Base-by-base conservation (phyloP, 805 yeast genomes). In the Wickerhamiella alocasiicola region DNA sequence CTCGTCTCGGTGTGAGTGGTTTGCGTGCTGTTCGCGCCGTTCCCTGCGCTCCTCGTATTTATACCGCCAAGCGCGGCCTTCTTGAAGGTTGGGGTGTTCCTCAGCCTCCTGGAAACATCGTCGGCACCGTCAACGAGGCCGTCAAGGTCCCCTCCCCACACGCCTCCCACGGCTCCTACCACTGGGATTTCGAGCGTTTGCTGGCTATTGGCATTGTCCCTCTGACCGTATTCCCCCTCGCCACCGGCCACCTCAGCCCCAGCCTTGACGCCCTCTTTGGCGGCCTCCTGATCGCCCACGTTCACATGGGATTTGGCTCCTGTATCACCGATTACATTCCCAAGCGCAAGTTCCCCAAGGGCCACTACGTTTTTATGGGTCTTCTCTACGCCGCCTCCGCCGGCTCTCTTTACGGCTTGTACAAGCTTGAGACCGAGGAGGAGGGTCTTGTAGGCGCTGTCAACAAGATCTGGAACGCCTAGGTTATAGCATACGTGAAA, bases 321-420 rank as follows among this genome's bases (percentile, higher is more conserved):
- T 88, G 96, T 67, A 85, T 91, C 55, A 78, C 78, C 45, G 98
- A 88, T 63, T 91, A 88, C 64, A 78, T 88, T 42, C 96, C 95
- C 31, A 63, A 67, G 56, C 73, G 98, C 59, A 82, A 78, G 18
- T 91, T 78, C 61, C 95, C 95, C 27, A 60, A 67, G 31, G 74
- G 81, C 70, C 79, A 83, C 63, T 68, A 69, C 46, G 64, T 71
- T 28, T 87, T 94, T 43, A 64, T 74, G 67, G 70, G 68, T 47
- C 57, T 84, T 43, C 70, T 91, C 52, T 71, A 74, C 28, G 63
- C 76, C 2, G 96, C 96, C 28, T 68, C 94, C 2, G 66, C 69
- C 41, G 64, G 78, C 27, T 72, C 82, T 11, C 67, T 78, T 45
- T 75, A 79, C 55, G 98, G 97, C 46, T 65, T 88, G 41, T 91